Evolutionary conservation across 257 asterid genomes (phyloP).

Genomic region (Solanum lignicaule): DNA sequence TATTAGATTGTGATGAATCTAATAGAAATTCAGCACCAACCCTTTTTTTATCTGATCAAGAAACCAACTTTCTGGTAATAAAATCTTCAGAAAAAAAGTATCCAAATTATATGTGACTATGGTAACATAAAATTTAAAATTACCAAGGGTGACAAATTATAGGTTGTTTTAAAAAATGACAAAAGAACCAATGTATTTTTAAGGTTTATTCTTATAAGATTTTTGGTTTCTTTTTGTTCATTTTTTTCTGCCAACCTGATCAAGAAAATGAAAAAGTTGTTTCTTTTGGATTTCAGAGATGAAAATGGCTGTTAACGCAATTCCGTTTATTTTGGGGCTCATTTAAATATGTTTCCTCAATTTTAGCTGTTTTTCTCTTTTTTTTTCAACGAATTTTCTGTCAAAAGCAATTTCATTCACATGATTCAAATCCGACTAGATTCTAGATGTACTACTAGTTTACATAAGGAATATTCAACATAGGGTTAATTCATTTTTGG

Average conservation of each 20-base stretch:
- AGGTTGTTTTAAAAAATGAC: background rate
- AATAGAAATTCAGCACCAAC: constrained; percentile 25
- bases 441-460: background rate
- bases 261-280: constrained; percentile 6
- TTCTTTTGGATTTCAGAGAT: constrained; percentile 6
- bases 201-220: background rate
- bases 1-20: constrained; percentile 21
- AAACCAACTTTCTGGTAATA: background rate
- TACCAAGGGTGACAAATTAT: background rate
- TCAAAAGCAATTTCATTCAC: background rate
- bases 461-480: background rate
- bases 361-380: constrained; percentile 8
- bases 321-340: constrained; percentile 24
- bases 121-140: background rate
- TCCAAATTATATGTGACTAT: background rate
- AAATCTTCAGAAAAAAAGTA: background rate
- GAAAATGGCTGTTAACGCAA: constrained; percentile 22
- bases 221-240: background rate
- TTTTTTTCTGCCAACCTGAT: constrained; percentile 17
- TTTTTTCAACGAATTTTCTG: background rate
- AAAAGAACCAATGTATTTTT: background rate
- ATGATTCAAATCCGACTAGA: background rate
- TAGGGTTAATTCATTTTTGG: background rate
- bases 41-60: background rate
- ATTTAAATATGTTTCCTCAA: constrained; percentile 12